phyloP scores from a whole-genome alignment of 2,329 filamentous ascomycete genomes.

The Hypoxylon sp. region DNA sequence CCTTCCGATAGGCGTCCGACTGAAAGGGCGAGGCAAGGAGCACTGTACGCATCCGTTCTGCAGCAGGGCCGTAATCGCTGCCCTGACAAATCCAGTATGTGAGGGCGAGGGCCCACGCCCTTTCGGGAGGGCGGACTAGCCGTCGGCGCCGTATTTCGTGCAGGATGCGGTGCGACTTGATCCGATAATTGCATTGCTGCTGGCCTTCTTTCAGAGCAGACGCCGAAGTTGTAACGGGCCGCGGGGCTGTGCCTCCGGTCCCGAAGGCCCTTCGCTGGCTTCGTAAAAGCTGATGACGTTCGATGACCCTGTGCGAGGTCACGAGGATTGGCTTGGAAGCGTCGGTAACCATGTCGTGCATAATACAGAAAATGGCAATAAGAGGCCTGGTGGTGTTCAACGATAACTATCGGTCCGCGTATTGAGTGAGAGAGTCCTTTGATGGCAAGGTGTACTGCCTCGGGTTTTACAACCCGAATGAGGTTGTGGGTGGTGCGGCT shows the following conservation, averaged over 20 bases:
- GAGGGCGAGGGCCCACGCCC: conserved; percentile 25
- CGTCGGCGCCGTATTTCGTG: conserved; percentile 36
- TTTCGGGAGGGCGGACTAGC: conserved; percentile 28
- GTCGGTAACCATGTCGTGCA: conserved; percentile 27
- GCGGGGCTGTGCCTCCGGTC: conserved; percentile 35
- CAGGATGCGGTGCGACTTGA: conserved; percentile 45
- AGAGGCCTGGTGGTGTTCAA: conserved; percentile 27
- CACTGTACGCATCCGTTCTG: conserved; percentile 30
- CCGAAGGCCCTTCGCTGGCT: conserved; percentile 29
- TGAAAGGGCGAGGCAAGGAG: conserved; percentile 28
- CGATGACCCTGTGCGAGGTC: conserved; percentile 23
- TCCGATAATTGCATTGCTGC: conserved; percentile 43
- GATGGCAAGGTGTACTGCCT: conserved; percentile 22
- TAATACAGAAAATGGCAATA: conserved; percentile 24
- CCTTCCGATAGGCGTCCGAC: conserved; percentile 40
- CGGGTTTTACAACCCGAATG: conserved; percentile 45
- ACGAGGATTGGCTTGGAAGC: conserved; percentile 28
- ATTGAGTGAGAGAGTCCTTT: conserved; percentile 16
- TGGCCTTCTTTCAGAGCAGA: conserved; percentile 20
- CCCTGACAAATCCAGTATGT: conserved; percentile 25
- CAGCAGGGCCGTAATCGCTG: conserved; percentile 32
- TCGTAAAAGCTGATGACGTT: conserved; percentile 33
- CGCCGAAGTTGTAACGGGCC: conserved; percentile 24
- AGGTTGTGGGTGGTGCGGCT: conserved; percentile 29
- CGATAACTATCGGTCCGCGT: conserved; percentile 30